phyloP scores from a whole-genome alignment of 2,329 filamentous ascomycete species.

The Elsinoe arachidis region DNA sequence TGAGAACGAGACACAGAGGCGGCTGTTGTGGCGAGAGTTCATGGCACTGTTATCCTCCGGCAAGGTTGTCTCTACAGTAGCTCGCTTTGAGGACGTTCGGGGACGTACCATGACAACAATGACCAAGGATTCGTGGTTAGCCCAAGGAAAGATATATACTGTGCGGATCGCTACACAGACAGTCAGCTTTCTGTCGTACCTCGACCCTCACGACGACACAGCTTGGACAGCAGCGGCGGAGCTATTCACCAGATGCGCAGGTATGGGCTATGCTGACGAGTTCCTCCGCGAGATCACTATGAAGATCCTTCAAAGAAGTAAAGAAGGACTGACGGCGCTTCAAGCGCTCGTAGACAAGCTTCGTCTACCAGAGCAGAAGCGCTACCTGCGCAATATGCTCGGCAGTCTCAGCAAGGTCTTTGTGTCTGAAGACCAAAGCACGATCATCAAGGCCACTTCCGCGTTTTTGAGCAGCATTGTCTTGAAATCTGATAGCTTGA shows the following conservation, averaged over 20 bases:
- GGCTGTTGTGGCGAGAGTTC: conserved; percentile 55
- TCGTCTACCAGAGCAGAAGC: conserved; percentile 41
- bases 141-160: neutral
- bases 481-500: conserved; percentile 14
- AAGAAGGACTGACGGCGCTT: neutral
- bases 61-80: conserved; percentile 48
- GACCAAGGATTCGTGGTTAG: neutral
- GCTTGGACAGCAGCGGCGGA: conserved; percentile 32
- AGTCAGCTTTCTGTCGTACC: neutral
- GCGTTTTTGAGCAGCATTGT: conserved; percentile 16
- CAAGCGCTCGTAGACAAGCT: conserved; percentile 33
- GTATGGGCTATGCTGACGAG: conserved; percentile 62
- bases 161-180: neutral
- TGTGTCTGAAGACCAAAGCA: conserved; percentile 15
- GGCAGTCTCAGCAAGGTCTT: conserved; percentile 21
- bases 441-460: conserved; percentile 12
- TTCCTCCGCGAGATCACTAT: neutral
- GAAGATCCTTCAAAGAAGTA: neutral
- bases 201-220: conserved; percentile 18
- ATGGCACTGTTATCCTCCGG: conserved; percentile 52
- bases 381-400: conserved; percentile 31
- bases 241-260: conserved; percentile 52
- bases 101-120: conserved; percentile 20
- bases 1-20: conserved; percentile 36
- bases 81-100: conserved; percentile 49